Conservation (phyloP, 1,284 basidiomycete genomes). For the Fistulina hepatica region DNA sequence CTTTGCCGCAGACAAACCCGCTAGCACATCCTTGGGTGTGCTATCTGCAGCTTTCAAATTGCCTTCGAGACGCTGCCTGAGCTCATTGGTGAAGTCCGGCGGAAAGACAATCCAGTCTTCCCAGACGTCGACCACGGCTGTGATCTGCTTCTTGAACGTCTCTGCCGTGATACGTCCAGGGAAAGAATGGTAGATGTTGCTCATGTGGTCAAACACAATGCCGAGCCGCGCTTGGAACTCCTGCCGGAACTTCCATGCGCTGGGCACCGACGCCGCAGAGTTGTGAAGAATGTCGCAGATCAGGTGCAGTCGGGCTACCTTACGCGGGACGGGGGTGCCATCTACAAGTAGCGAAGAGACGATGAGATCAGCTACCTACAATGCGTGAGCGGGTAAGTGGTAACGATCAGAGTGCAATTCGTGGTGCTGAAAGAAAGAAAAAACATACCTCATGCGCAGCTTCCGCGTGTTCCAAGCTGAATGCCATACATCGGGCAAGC, state of each 20-base stretch:
- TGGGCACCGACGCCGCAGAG: slow-evolving; percentile 77
- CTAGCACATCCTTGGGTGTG: slow-evolving; percentile 21
- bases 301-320: slow-evolving; percentile 88
- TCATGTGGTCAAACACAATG: slow-evolving; percentile 86
- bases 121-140: slow-evolving; percentile 83
- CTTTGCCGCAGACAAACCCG: slow-evolving; percentile 20
- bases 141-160: slow-evolving; percentile 86
- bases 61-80: slow-evolving; percentile 67
- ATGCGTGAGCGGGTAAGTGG: no score
- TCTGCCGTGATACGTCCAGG: slow-evolving; percentile 89
- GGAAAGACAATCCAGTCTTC: slow-evolving; percentile 93
- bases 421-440: slow-evolving; percentile 8
- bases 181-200: slow-evolving; percentile 86
- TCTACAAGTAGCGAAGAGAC: slow-evolving; percentile 76
- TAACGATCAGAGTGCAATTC: no score
- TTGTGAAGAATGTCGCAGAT: slow-evolving; percentile 98
- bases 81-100: slow-evolving; percentile 65
- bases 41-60: slow-evolving; percentile 24
- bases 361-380: slow-evolving; percentile 78
- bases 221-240: slow-evolving; percentile 83
- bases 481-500: slow-evolving; percentile 90
- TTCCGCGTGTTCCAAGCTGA: slow-evolving; percentile 90
- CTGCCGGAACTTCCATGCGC: slow-evolving; percentile 90
- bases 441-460: slow-evolving; percentile 73
- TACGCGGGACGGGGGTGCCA: slow-evolving; percentile 87